Evolutionary conservation across 176 grass and related monocot genomes (phyloP), one percentile per base, ranked within the genome.

Genomic region (Chrysopogon serrulatus): DNA sequence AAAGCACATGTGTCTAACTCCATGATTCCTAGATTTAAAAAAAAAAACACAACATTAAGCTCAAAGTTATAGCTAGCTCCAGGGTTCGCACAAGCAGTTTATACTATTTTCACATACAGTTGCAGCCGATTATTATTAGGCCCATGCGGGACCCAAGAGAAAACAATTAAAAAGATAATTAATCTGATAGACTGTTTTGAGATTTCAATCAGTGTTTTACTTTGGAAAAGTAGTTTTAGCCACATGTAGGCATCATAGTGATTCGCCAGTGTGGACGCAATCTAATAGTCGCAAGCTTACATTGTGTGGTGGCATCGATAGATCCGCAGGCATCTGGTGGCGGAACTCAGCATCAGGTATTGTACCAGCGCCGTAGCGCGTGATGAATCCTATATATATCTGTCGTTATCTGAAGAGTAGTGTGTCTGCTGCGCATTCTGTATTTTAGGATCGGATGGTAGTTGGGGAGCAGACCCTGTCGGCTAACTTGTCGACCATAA

Each of bases 401-500:
- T 57, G 35, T 44, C 85, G 19, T 44, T 44, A 32, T 53, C 69
- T 8, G 26, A 42, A 10, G 0, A 12, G 4, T 30, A n/a, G 5
- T 5, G 0, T 32, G 21, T 41, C 24, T 60, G 4, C 53, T 56
- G 8, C 3, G 53, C 19, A 44, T 27, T 74, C 73, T 34, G 12
- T n/a, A n/a, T n/a, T n/a, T 83, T 47, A 73, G 13, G 47, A 77
- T 36, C 28, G 34, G 33, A 68, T n/a, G 86, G 86, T 76, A 4
- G 78, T 44, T 69, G 62, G 74, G 65, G 49, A 78, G 64, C 37
- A 70, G 30, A 59, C 47, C 66, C 70, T 30, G 68, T 39, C 68
- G 13, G 27, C 28, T 31, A 15, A 10, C 28, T 21, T 2, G 12
- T 27, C n/a, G n/a, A n/a, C n/a, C n/a, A n/a, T n/a, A n/a, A n/a